These are phyloP conservation scores for Penicillium italicum DNA, from an alignment of 2,329 filamentous ascomycete genomes.

Conservation along the genomic window DNA sequence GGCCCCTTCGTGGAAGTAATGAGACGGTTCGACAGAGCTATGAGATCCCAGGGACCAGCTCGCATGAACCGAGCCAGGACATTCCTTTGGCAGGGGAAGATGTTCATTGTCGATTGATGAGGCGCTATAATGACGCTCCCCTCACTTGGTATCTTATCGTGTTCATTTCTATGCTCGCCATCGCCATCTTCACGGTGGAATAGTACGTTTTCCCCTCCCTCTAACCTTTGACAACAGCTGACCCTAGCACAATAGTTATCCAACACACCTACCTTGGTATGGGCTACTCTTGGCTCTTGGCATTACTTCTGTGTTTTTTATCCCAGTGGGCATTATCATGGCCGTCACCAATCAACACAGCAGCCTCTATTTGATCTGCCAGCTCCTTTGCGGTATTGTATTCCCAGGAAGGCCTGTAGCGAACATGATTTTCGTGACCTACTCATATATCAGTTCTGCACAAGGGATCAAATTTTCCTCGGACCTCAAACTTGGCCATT, in stretches of 20 bases:
- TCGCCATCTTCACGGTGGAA: constrained; percentile 80
- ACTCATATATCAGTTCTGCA: constrained; percentile 82
- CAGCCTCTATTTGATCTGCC: constrained; percentile 81
- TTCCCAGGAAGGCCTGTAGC: constrained; percentile 83
- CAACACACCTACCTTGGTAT: constrained; percentile 81
- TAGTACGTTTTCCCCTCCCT: constrained; percentile 55
- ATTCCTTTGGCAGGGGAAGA: constrained; percentile 67
- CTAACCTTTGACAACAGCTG: constrained; percentile 6
- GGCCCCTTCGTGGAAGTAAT: constrained; percentile 43
- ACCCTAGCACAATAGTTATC: constrained; percentile 55
- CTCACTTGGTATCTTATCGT: constrained; percentile 76
- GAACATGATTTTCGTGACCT: constrained; percentile 92
- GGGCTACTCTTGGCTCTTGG: constrained; percentile 73
- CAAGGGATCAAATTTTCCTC: constrained; percentile 87
- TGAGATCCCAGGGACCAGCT: constrained; percentile 17
- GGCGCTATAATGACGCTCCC: constrained; percentile 74
- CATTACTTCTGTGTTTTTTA: constrained; percentile 78
- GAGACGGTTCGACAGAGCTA: constrained; percentile 5
- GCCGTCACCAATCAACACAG: constrained; percentile 87
- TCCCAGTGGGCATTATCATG: constrained; percentile 90
- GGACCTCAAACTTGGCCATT: constrained; percentile 72
- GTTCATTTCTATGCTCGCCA: constrained; percentile 69
- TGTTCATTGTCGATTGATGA: constrained; percentile 81
- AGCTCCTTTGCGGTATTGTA: constrained; percentile 74
- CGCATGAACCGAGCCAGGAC: constrained; percentile 23